These are phyloP conservation scores for Stagonosporopsis tanaceti DNA, from an alignment of 2,329 filamentous ascomycete species.

Conservation along the genomic window DNA sequence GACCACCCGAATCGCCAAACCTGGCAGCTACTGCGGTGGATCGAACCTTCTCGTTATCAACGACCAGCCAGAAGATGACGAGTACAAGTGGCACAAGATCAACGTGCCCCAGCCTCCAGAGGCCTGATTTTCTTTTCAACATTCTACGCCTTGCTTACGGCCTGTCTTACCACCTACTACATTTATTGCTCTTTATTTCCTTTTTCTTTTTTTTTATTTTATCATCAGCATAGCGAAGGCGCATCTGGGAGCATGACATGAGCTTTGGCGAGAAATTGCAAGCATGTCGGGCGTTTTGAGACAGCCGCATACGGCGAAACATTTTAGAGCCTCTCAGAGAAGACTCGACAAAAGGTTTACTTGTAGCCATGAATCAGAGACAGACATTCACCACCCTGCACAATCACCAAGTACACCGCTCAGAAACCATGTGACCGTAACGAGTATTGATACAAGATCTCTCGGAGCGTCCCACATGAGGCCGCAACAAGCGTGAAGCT, in stretches of 20 bases:
- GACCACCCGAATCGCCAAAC: slow-evolving; percentile 56
- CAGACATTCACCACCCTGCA: background rate
- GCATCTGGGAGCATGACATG: slow-evolving; percentile 23
- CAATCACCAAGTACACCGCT: background rate
- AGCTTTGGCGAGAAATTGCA: slow-evolving; percentile 7
- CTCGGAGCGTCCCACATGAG: no score
- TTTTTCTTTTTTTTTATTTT: background rate
- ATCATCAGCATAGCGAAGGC: slow-evolving; percentile 37
- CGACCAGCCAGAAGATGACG: slow-evolving; percentile 42
- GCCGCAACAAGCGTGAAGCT: no score
- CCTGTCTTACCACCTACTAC: slow-evolving; percentile 7
- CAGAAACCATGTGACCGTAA: background rate
- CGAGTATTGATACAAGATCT: background rate
- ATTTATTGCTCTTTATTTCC: background rate
- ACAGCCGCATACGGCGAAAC: slow-evolving; percentile 3
- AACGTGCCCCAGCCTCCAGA: slow-evolving; percentile 32
- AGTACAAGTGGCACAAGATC: slow-evolving; percentile 47
- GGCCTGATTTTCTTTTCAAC: slow-evolving; percentile 16
- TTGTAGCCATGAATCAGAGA: slow-evolving; percentile 3
- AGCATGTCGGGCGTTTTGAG: slow-evolving; percentile 13
- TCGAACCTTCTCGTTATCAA: slow-evolving; percentile 61
- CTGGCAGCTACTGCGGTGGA: slow-evolving; percentile 65
- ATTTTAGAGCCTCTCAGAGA: background rate
- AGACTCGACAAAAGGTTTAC: background rate
- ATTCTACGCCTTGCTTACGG: slow-evolving; percentile 19